Percentiles rank a stretch among this genome's conserved stretches.
Conservation (phyloP, 345 rosid genomes). For the Odontarrhena argentea region DNA sequence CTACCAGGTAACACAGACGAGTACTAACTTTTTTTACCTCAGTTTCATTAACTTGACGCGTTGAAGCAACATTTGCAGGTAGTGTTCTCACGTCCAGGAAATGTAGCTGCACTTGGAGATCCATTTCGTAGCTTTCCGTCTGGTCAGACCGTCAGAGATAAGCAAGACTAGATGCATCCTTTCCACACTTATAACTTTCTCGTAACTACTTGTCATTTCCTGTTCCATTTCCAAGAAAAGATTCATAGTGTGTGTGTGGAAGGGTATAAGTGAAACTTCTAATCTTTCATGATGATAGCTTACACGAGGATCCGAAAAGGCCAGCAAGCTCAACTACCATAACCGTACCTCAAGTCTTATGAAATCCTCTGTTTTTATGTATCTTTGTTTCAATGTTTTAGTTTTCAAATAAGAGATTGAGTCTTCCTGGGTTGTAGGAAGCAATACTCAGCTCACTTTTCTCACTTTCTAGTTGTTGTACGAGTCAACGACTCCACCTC, state of each 20-base stretch:
- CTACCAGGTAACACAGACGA: constrained; percentile 55
- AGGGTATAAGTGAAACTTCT: background rate
- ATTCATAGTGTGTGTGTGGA: constrained; percentile 1
- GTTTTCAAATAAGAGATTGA: too few relatives aligned
- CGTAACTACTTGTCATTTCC: background rate
- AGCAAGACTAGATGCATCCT: background rate
- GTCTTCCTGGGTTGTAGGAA: too few relatives aligned
- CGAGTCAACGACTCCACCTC: too few relatives aligned
- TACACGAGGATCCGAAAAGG: too few relatives aligned
- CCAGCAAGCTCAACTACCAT: too few relatives aligned
- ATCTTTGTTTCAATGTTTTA: too few relatives aligned
- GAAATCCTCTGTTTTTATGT: too few relatives aligned
- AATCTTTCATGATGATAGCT: background rate
- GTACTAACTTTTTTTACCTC: background rate
- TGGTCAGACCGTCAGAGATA: constrained; percentile 2
- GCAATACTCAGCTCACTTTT: too few relatives aligned
- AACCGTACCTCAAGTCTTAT: too few relatives aligned
- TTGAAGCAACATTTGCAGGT: constrained; percentile 38
- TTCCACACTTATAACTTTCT: background rate
- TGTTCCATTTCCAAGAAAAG: background rate
- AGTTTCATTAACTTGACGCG: background rate
- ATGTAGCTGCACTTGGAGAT: constrained; percentile 47
- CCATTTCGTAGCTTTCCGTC: constrained; percentile 44
- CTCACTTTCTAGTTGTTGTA: too few relatives aligned
- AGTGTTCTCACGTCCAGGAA: constrained; percentile 77